A percentile compares a stretch with the other conserved stretches of the same genome.
These are phyloP conservation scores for Fusarium coffeatum DNA, from an alignment of 2,329 filamentous ascomycete genomes.

Conservation along the genomic window DNA sequence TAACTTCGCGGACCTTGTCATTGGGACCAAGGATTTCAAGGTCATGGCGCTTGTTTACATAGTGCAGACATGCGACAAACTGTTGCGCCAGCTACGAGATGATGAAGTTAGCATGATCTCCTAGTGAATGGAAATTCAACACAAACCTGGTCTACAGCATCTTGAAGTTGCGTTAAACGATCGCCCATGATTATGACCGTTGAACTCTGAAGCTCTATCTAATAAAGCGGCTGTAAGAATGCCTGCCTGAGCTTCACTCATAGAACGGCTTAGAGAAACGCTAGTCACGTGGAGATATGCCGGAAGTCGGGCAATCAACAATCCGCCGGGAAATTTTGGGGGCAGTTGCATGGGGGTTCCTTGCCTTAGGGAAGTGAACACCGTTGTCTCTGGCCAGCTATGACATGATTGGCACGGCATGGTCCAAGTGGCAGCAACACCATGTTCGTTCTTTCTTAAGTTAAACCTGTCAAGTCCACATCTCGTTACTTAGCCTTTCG, in stretches of 20 bases:
- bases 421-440: constrained; percentile 41
- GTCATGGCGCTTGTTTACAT: constrained; percentile 75
- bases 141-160: constrained; percentile 82
- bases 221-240: neutral
- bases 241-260: neutral
- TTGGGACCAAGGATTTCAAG: constrained; percentile 68
- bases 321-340: constrained; percentile 42
- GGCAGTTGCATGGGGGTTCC: neutral
- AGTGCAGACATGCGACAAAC: constrained; percentile 75
- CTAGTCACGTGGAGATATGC: constrained; percentile 38
- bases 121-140: rapidly evolving
- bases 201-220: constrained; percentile 1
- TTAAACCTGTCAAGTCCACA: constrained; percentile 23
- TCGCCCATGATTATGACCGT: constrained; percentile 70
- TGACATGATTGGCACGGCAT: constrained; percentile 44
- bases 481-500: constrained; percentile 25
- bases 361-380: constrained; percentile 51
- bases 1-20: constrained; percentile 69
- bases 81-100: constrained; percentile 70
- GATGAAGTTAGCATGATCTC: constrained; percentile 21
- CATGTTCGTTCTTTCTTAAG: constrained; percentile 34
- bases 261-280: neutral
- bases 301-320: constrained; percentile 48
- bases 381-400: constrained; percentile 49
- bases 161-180: constrained; percentile 84